Percentiles rank a stretch among this genome's conserved stretches.
Conservation (phyloP, 169 alveolate species). For the Plasmodium berghei region DNA sequence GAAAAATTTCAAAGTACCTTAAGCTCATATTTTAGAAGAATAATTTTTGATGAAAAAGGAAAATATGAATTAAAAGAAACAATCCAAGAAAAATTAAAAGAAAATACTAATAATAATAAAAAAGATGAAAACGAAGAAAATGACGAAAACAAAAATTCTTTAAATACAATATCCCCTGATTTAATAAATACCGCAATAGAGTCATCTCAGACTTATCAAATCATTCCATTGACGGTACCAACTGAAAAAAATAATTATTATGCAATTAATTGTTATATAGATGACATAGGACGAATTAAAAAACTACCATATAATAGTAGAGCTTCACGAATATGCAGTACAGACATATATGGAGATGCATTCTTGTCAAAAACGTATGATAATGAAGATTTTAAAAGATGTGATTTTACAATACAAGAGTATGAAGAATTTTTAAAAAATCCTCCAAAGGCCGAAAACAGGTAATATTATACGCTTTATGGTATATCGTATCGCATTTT, state of each 20-base stretch:
- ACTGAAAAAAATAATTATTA: slow-evolving; percentile 83
- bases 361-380: slow-evolving; percentile 90
- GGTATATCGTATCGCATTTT: neutral
- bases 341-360: slow-evolving; percentile 92
- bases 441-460: slow-evolving; percentile 90
- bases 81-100: slow-evolving; percentile 77
- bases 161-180: slow-evolving; percentile 49
- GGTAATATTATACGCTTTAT: slow-evolving; percentile 71
- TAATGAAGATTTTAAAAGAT: slow-evolving; percentile 89
- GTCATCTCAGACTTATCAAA: slow-evolving; percentile 82
- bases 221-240: slow-evolving; percentile 92
- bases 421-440: slow-evolving; percentile 85
- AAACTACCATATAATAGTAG: slow-evolving; percentile 90
- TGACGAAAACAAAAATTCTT: slow-evolving; percentile 10
- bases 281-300: slow-evolving; percentile 91
- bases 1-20: slow-evolving; percentile 76
- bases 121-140: slow-evolving; percentile 11
- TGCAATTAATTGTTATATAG: slow-evolving; percentile 91
- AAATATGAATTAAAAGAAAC: slow-evolving; percentile 78
- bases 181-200: slow-evolving; percentile 58
- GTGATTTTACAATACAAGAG: slow-evolving; percentile 84
- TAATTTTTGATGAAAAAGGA: slow-evolving; percentile 77
- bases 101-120: slow-evolving; percentile 35
- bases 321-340: slow-evolving; percentile 91
- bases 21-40: slow-evolving; percentile 80